A percentile compares a stretch with the other conserved stretches of the same genome.
phyloP scores from a whole-genome alignment of 768 basidiomycete species.

The Tremella yokohamensis region DNA sequence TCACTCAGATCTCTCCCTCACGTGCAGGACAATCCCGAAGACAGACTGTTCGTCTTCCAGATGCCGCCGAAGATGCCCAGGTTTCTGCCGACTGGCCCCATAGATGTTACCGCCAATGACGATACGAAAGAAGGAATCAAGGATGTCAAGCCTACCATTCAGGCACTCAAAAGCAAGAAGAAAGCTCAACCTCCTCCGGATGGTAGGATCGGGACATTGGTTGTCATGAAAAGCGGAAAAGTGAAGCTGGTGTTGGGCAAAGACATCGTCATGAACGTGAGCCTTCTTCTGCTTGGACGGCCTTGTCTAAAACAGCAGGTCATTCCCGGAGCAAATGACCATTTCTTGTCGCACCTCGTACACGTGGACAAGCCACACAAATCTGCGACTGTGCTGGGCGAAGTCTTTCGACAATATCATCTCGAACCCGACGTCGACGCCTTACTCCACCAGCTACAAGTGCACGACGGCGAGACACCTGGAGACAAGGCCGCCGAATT shows the following conservation, averaged over 20 bases:
- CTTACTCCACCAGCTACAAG: conserved; percentile 65
- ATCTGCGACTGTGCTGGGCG: conserved; percentile 70
- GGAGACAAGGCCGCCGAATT: conserved; percentile 35
- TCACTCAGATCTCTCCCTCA: neutral
- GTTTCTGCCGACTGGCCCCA: conserved; percentile 56
- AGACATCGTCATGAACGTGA: conserved; percentile 76
- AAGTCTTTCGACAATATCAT: conserved; percentile 77
- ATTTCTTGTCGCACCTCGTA: conserved; percentile 83
- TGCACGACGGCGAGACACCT: conserved; percentile 45
- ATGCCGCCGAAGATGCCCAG: conserved; percentile 81
- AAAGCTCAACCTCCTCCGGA: conserved; percentile 55
- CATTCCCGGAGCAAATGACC: conserved; percentile 72
- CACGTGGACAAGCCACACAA: conserved; percentile 64
- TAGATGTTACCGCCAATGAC: conserved; percentile 48
- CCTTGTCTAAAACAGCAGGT: conserved; percentile 57
- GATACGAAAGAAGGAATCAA: conserved; percentile 58
- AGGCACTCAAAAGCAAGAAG: conserved; percentile 16
- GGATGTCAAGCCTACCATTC: conserved; percentile 47
- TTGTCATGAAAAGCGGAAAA: conserved; percentile 76
- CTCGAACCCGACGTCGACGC: conserved; percentile 78
- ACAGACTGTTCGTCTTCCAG: conserved; percentile 75
- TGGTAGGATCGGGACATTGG: conserved; percentile 77
- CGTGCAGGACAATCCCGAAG: conserved; percentile 40
- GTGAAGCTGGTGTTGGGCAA: conserved; percentile 81
- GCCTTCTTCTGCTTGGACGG: conserved; percentile 27